Evolutionary conservation across 2,329 filamentous ascomycete species (phyloP).

Genomic region (Aspergillus sclerotialis): DNA sequence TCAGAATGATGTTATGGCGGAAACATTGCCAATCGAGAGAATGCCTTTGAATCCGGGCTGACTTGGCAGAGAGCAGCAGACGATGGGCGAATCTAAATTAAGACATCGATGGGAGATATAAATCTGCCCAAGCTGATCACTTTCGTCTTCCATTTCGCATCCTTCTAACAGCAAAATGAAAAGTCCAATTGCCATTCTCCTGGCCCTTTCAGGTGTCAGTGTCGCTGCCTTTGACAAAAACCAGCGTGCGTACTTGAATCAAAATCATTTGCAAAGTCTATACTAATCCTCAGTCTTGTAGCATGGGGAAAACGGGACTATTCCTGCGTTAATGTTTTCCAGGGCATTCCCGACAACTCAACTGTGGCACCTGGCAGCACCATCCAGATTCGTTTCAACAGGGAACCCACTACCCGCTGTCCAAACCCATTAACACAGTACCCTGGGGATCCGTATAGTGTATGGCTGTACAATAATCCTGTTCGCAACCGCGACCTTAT

Average conservation of each 20-base stretch:
- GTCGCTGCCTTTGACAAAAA: slow-evolving; percentile 25
- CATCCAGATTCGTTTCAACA: slow-evolving; percentile 21
- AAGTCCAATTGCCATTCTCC: too few species aligned
- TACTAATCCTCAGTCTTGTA: slow-evolving; percentile 6
- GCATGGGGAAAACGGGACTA: slow-evolving; percentile 30
- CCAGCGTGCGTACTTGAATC: slow-evolving; percentile 17
- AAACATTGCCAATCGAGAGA: too few species aligned
- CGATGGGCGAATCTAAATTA: too few species aligned
- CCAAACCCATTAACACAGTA: slow-evolving; percentile 12
- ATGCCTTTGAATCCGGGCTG: too few species aligned
- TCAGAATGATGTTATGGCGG: too few species aligned
- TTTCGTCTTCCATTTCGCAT: too few species aligned
- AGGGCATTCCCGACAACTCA: slow-evolving; percentile 24
- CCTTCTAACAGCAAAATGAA: too few species aligned
- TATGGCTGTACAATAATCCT: slow-evolving; percentile 26
- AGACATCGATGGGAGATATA: too few species aligned
- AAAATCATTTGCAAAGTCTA: not conserved
- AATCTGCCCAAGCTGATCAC: too few species aligned
- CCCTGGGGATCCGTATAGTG: slow-evolving; percentile 15
- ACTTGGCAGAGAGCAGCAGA: too few species aligned
- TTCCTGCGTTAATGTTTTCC: slow-evolving; percentile 24
- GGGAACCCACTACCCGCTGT: slow-evolving; percentile 19
- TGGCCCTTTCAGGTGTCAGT: too few species aligned
- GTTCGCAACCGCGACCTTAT: slow-evolving; percentile 15
- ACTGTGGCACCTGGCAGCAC: slow-evolving; percentile 18